A percentile compares a stretch with the other conserved stretches of the same genome.
Evolutionary conservation across 2,329 filamentous ascomycete genomes (phyloP).

Genomic region (Aspergillus carbonarius): DNA sequence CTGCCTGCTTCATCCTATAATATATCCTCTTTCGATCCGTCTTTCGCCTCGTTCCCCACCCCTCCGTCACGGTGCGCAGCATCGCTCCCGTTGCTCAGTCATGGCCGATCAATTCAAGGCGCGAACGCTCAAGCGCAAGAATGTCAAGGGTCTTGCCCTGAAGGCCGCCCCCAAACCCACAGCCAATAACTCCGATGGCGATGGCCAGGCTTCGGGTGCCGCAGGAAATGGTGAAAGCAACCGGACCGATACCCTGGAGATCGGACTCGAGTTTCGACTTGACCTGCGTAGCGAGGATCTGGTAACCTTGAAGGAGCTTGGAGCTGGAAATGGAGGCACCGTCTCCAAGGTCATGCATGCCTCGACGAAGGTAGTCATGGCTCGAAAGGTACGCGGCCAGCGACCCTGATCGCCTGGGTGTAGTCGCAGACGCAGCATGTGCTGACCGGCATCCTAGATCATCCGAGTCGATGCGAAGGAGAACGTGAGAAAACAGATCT

Average conservation of each 20-base stretch:
- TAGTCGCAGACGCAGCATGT: background rate
- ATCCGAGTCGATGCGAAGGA: slow-evolving; percentile 98
- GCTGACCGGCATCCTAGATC: slow-evolving; percentile 57
- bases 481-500: slow-evolving; percentile 93
- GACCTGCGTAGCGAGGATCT: slow-evolving; percentile 90
- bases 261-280: slow-evolving; percentile 94
- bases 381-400: slow-evolving; percentile 72
- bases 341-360: slow-evolving; percentile 97
- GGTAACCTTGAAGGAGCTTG: slow-evolving; percentile 89
- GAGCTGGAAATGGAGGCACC: slow-evolving; percentile 93
- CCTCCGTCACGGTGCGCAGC: slow-evolving; percentile 4
- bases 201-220: slow-evolving; percentile 61
- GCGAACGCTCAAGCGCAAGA: slow-evolving; percentile 96
- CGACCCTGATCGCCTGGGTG: background rate
- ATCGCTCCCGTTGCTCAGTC: slow-evolving; percentile 10
- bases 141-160: slow-evolving; percentile 92
- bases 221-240: slow-evolving; percentile 59
- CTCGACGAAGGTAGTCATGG: slow-evolving; percentile 94
- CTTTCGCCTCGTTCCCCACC: slow-evolving; percentile 5
- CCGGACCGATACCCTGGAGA: slow-evolving; percentile 75
- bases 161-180: slow-evolving; percentile 71
- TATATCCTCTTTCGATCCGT: background rate
- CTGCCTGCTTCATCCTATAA: background rate
- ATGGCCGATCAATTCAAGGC: slow-evolving; percentile 65
- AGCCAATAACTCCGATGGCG: slow-evolving; percentile 70